Base-by-base conservation (phyloP, 768 basidiomycete genomes). In the Lentinula sp. region DNA sequence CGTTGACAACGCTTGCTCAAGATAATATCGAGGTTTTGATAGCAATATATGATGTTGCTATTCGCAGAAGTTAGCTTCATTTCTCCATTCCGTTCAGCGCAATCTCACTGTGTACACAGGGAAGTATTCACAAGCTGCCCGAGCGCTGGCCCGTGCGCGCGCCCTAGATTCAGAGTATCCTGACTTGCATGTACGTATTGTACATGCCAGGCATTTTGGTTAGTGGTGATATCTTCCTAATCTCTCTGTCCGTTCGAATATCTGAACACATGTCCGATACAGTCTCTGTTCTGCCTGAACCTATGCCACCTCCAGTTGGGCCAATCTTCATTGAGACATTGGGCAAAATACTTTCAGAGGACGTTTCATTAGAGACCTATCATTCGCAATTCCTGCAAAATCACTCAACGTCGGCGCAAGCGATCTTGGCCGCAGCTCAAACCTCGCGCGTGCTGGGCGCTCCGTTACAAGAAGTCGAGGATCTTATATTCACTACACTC, bases 371-470 rank as follows among this genome's bases (percentile, higher is more conserved):
- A n/a, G 85, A 88, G 45, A 80, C 79, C 0, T 89, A 80, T 75
- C 94, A 91, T 67, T 81, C 85, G 16, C 84, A 90, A 63, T 93
- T 87, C 70, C 79, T 93, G 11, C 89, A 95, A 68, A 76, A 68
- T 15, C 80, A 88, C 62, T 74, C 84, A 0, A 65, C 71, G 0
- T 79, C 79, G 9, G 76, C 84, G 0, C 63, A 70, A 2, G 84
- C 85, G 0, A 74, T 89, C 37, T 71, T 96, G 6, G 87, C 84
- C 3, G 78, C 77, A 45, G 92, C 92, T 5, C 79, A 80, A 67
- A 90, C 79, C 1, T 73, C 79, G 13, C 75, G 69, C 1, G 64
- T 70, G 5, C 72, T 92, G 49, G 75, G 76, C 3, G 70, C 80
- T 0, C 76, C 85, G 8, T 65, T 71, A 40, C 79, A 80, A 5